These are phyloP conservation scores for Suhomyces coccinellae DNA, from an alignment of 1,139 yeast species.

Conservation along the genomic window DNA sequence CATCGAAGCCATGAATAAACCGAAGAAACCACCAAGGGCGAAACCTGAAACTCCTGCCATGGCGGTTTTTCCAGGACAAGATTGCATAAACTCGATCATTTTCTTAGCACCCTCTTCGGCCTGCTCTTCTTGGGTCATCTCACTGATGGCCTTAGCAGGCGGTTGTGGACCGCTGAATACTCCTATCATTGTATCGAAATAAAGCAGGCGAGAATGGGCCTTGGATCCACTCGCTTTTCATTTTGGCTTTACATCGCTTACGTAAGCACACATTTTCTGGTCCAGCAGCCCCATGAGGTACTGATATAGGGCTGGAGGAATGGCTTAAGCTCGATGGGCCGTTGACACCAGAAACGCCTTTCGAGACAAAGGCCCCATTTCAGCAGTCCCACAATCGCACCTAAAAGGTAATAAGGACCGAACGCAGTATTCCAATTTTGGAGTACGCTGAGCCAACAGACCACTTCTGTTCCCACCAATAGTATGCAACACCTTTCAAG, in stretches of 20 bases:
- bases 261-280: constrained; percentile 5
- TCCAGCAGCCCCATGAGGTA: too few relatives aligned
- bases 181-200: constrained; percentile 21
- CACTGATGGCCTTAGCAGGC: constrained; percentile 48
- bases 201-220: background rate
- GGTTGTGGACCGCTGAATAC: constrained; percentile 27
- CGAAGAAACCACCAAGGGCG: constrained; percentile 93
- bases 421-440: too few relatives aligned
- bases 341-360: too few relatives aligned
- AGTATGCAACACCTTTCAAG: too few relatives aligned
- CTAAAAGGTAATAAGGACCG: too few relatives aligned
- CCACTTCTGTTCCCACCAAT: too few relatives aligned
- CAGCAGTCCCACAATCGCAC: too few relatives aligned
- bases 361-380: too few relatives aligned
- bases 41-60: constrained; percentile 95
- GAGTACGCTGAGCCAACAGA: too few relatives aligned
- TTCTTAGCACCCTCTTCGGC: constrained; percentile 88
- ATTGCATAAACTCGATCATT: constrained; percentile 81
- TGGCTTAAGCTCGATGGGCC: too few relatives aligned
- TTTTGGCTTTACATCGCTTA: background rate
- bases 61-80: constrained; percentile 92
- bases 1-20: constrained; percentile 94
- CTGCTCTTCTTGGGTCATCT: constrained; percentile 89
- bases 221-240: constrained; percentile 1
- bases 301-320: too few relatives aligned